phyloP scores from a whole-genome alignment of 371 early-diverging fungal species.

The Dichotomocladium elegans region DNA sequence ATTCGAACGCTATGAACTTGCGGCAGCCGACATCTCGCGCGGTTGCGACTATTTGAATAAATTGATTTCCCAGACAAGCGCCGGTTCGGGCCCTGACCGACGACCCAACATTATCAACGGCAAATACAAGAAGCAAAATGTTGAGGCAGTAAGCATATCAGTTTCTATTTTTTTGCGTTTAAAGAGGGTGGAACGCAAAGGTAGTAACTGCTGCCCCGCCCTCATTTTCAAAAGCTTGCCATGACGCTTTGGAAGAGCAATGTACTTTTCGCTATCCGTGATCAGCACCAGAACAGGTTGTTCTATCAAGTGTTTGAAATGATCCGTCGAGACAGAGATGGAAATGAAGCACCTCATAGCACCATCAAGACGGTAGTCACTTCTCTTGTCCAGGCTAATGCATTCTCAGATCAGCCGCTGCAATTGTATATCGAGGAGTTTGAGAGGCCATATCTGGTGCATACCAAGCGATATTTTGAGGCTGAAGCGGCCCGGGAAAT shows the following conservation, averaged over 20 bases:
- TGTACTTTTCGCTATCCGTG: slow-evolving; percentile 61
- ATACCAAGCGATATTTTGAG: slow-evolving; percentile 70
- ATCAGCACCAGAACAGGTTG: slow-evolving; percentile 59
- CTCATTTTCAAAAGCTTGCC: no score
- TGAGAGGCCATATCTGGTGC: slow-evolving; percentile 69
- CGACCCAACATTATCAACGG: slow-evolving; percentile 42
- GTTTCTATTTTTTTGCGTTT: not conserved
- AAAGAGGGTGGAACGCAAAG: not conserved
- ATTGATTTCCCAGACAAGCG: slow-evolving; percentile 32
- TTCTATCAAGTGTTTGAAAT: slow-evolving; percentile 68
- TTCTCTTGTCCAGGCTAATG: slow-evolving; percentile 66
- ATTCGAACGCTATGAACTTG: slow-evolving; percentile 68
- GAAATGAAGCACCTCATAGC: slow-evolving; percentile 53
- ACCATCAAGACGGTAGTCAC: slow-evolving; percentile 55
- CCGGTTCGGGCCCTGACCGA: slow-evolving; percentile 24
- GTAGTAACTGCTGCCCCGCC: no score
- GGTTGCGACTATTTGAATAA: slow-evolving; percentile 79
- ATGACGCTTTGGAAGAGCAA: slow-evolving; percentile 71
- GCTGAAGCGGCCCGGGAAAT: slow-evolving; percentile 65
- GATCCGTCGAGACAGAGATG: slow-evolving; percentile 71
- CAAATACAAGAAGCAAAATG: slow-evolving; percentile 59
- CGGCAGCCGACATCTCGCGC: slow-evolving; percentile 58
- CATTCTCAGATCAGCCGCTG: slow-evolving; percentile 66
- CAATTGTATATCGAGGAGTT: slow-evolving; percentile 78
- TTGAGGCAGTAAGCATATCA: slow-evolving; percentile 58